Base-by-base conservation (phyloP, 2,329 filamentous ascomycete species). In the Botrytis galanthina region DNA sequence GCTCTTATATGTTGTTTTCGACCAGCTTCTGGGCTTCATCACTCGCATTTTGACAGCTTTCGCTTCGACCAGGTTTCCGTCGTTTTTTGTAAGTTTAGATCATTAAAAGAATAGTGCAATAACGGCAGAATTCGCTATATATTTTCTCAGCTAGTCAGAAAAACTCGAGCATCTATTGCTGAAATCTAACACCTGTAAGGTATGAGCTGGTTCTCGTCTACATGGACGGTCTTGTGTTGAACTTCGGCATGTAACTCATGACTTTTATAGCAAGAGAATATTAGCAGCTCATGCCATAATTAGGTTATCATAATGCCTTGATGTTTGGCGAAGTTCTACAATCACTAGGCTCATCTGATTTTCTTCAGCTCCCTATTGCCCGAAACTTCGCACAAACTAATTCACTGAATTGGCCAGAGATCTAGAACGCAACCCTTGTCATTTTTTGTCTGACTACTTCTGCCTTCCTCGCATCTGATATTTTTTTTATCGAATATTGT, bases 181-280 rank as follows among this genome's bases (percentile, higher is more conserved):
- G 10, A 2, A 42, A n/a, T 18, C 48, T 70, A 44, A 20, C n/a
- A 20, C 8, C 12, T 32, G 16, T 46, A 35, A 72, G 39, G 63
- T 18, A 61, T 72, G 32, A 42, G 63, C 9, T 61, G 32, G 71
- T 72, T 68, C n/a, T 35, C 51, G 10, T 61, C 51, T n/a, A 66
- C 32, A 32, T 72, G 70, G 39, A 46, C 3, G 7, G 18, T 59
- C 6, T 7, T 48, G 8, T 72, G 39, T 42, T 72, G 42, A 20
- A 12, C 42, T 22, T 42, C 60, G n/a, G 32, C 32, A 42, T 37
- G 39, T 26, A 39, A 44, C 16, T 7, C 48, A n/a, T 14, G 26
- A 29, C 9, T 29, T 4, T 4, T 20, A 18, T 26, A 46, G 32
- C 16, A 16, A n/a, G 7, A 18, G 29, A 29, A 42, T 7, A 46